Percentiles rank a stretch among this genome's conserved stretches.
Evolutionary conservation across 1,284 basidiomycete genomes (phyloP).

Genomic region (Microbotryum saponariae): DNA sequence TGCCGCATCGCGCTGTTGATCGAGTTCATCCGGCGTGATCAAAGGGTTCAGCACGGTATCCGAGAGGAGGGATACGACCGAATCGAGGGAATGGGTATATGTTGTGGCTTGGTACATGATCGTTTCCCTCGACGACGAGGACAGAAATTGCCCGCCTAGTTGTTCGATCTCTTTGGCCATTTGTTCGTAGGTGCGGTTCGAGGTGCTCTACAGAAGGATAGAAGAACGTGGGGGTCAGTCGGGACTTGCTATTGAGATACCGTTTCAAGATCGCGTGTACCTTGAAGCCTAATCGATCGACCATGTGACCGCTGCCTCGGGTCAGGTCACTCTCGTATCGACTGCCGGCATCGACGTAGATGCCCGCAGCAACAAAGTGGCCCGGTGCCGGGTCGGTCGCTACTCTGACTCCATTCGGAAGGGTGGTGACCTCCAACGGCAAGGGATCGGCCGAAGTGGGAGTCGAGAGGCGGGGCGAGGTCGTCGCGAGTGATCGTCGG

Average conservation of each 20-base stretch:
- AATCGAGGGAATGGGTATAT: constrained; percentile 72
- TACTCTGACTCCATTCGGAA: constrained; percentile 85
- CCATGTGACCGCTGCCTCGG: constrained; percentile 79
- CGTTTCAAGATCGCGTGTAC: constrained; percentile 43
- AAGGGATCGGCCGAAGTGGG: constrained; percentile 29
- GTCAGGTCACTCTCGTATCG: constrained; percentile 75
- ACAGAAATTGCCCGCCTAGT: constrained; percentile 86
- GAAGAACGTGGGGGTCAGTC: constrained; percentile 47
- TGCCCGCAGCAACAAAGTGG: constrained; percentile 87
- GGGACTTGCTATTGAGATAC: no score
- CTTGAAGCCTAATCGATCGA: constrained; percentile 96
- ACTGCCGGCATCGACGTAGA: constrained; percentile 89
- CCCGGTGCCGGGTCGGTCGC: constrained; percentile 85
- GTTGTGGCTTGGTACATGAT: constrained; percentile 98
- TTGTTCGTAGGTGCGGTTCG: constrained; percentile 51
- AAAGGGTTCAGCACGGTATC: constrained; percentile 80
- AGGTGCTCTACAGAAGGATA: constrained; percentile 51
- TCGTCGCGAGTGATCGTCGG: background rate
- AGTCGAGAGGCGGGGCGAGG: background rate
- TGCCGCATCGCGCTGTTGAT: constrained; percentile 75
- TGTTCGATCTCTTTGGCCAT: constrained; percentile 77
- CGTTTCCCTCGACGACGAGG: constrained; percentile 82
- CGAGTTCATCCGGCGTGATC: constrained; percentile 70
- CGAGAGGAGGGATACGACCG: constrained; percentile 78
- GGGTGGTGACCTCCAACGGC: constrained; percentile 55